These are phyloP conservation scores for Alternaria atra DNA, from an alignment of 2,329 filamentous ascomycete species.

Conservation along the genomic window DNA sequence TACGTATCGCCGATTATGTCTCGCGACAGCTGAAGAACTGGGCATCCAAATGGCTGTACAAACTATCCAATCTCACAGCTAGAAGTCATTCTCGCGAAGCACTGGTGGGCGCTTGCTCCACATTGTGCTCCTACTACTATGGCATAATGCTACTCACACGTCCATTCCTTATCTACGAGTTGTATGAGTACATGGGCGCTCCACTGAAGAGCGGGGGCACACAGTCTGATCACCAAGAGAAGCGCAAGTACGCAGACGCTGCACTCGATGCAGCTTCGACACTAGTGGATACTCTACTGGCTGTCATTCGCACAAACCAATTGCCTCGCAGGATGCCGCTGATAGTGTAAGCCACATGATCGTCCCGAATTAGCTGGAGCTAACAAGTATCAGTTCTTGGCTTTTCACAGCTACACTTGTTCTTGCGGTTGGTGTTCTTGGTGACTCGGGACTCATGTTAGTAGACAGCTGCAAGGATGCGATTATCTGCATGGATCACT, in stretches of 20 bases:
- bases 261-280: constrained; percentile 41
- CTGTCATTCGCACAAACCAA: constrained; percentile 25
- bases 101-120: constrained; percentile 59
- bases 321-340: constrained; percentile 43
- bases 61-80: constrained; percentile 37
- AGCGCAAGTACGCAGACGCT: constrained; percentile 43
- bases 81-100: constrained; percentile 36
- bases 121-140: constrained; percentile 63
- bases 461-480: constrained; percentile 33
- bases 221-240: constrained; percentile 35
- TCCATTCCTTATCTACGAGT: constrained; percentile 63
- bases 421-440: constrained; percentile 37
- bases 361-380: neutral
- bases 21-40: constrained; percentile 53
- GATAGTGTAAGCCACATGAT: constrained; percentile 34
- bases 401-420: constrained; percentile 44
- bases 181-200: constrained; percentile 51
- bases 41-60: constrained; percentile 50
- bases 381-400: constrained; percentile 34
- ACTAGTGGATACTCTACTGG: constrained; percentile 39
- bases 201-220: constrained; percentile 41
- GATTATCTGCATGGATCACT: constrained; percentile 40
- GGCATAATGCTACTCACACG: constrained; percentile 63
- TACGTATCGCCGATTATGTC: constrained; percentile 53
- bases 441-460: constrained; percentile 33